Conservation (phyloP, 2,329 filamentous ascomycete genomes). For the Chrysoporthe cubensis region DNA sequence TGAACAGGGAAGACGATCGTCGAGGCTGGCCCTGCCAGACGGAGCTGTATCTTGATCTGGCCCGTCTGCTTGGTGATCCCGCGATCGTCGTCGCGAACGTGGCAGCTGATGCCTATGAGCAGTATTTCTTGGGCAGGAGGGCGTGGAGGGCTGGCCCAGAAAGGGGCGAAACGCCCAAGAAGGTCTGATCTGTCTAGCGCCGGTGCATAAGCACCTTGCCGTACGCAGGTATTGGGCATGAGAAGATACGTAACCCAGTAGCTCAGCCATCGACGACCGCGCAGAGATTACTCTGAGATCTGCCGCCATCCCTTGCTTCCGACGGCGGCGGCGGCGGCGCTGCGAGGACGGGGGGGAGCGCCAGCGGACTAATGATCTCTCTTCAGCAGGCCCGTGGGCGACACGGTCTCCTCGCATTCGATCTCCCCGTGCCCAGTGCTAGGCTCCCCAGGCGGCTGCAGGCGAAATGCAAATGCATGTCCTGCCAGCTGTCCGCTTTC, state of each 20-base stretch:
- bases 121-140: neutral
- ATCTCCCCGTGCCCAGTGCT: neutral
- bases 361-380: neutral
- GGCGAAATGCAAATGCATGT: neutral
- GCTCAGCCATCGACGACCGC: neutral
- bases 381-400: neutral
- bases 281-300: neutral
- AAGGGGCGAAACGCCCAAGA: neutral
- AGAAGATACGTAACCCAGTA: neutral
- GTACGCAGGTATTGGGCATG: too few relatives aligned
- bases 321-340: neutral
- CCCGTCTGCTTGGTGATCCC: neutral
- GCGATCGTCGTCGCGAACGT: neutral
- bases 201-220: neutral
- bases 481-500: constrained; percentile 10
- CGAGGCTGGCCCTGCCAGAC: neutral
- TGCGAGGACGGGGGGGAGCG: neutral
- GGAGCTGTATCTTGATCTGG: constrained; percentile 4
- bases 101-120: neutral
- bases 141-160: neutral
- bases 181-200: neutral
- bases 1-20: constrained; percentile 1
- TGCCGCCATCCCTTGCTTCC: neutral
- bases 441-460: neutral
- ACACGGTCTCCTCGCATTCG: neutral